These are phyloP conservation scores for Arthrocladium fulminans DNA, from an alignment of 2,329 filamentous ascomycete genomes.

Conservation along the genomic window DNA sequence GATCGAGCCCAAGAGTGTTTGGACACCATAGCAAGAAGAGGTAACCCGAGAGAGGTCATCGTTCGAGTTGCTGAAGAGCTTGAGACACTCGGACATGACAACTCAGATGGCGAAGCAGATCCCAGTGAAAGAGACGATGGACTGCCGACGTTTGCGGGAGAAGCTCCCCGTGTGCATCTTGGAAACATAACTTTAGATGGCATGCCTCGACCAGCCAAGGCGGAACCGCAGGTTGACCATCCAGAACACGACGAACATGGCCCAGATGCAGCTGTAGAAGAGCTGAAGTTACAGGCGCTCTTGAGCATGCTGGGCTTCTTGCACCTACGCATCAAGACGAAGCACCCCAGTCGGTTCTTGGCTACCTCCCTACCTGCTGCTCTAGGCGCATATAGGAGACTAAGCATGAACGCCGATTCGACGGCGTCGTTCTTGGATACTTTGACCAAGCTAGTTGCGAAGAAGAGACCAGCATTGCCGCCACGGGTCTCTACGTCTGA, in stretches of 20 bases:
- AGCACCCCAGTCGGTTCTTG: constrained; percentile 55
- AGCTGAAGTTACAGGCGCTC: constrained; percentile 42
- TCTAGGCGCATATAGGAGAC: constrained; percentile 49
- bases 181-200: constrained; percentile 21
- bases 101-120: constrained; percentile 27
- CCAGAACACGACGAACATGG: constrained; percentile 19
- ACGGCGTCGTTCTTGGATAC: constrained; percentile 50
- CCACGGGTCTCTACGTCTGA: constrained; percentile 47
- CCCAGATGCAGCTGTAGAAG: constrained; percentile 31
- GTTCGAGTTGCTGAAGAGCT: constrained; percentile 55
- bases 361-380: constrained; percentile 56
- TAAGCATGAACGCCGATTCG: constrained; percentile 46
- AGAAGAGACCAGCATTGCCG: constrained; percentile 51
- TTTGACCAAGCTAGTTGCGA: constrained; percentile 49
- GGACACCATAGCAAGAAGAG: constrained; percentile 51
- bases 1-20: constrained; percentile 46
- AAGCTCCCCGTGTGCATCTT: constrained; percentile 23
- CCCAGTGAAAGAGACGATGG: constrained; percentile 20
- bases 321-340: constrained; percentile 54
- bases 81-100: constrained; percentile 45
- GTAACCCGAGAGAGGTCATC: constrained; percentile 57
- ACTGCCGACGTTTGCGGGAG: constrained; percentile 22
- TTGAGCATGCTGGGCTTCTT: constrained; percentile 48
- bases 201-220: constrained; percentile 13
- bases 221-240: constrained; percentile 1